Conservation (phyloP, 2,329 filamentous ascomycete genomes). For the Colletotrichum falcatum region DNA sequence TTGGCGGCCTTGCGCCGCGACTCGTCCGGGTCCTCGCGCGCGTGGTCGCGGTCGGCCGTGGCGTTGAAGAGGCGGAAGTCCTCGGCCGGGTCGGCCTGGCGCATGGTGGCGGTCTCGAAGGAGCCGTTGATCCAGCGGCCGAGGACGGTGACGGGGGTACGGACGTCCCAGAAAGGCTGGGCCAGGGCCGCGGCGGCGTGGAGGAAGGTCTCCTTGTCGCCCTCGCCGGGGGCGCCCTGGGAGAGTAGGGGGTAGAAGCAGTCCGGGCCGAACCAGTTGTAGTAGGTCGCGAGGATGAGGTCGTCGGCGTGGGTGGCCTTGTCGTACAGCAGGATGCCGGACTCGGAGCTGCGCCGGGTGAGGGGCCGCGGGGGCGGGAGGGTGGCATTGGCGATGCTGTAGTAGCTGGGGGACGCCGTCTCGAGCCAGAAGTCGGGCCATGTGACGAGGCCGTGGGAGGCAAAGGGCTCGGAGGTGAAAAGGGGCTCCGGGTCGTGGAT, state of each 20-base stretch:
- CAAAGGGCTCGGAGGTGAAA: constrained; percentile 64
- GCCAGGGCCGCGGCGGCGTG: constrained; percentile 57
- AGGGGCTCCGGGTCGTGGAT: constrained; percentile 52
- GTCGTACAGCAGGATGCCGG: constrained; percentile 61
- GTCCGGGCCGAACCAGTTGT: constrained; percentile 65
- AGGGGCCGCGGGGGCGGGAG: constrained; percentile 48
- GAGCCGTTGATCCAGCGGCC: constrained; percentile 48
- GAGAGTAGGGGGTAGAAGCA: constrained; percentile 63
- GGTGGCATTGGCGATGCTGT: constrained; percentile 53
- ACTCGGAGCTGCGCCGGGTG: constrained; percentile 56
- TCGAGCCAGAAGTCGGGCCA: constrained; percentile 68
- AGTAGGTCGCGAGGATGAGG: constrained; percentile 63
- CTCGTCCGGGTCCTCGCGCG: constrained; percentile 36
- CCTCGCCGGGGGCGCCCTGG: constrained; percentile 56
- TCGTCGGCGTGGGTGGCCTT: constrained; percentile 60
- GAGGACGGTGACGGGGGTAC: constrained; percentile 48
- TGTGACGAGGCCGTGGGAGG: constrained; percentile 63
- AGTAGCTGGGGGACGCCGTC: constrained; percentile 57
- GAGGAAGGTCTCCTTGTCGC: constrained; percentile 63
- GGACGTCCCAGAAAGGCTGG: constrained; percentile 54
- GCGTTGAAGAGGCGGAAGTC: constrained; percentile 46
- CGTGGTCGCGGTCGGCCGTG: constrained; percentile 31
- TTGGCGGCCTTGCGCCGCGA: constrained; percentile 39
- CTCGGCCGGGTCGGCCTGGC: constrained; percentile 48
- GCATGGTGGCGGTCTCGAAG: constrained; percentile 46